A percentile compares a stretch with the other conserved stretches of the same genome.
These are phyloP conservation scores for Acanthochlamys bracteata DNA, from an alignment of 106 monocot genomes.

Conservation along the genomic window DNA sequence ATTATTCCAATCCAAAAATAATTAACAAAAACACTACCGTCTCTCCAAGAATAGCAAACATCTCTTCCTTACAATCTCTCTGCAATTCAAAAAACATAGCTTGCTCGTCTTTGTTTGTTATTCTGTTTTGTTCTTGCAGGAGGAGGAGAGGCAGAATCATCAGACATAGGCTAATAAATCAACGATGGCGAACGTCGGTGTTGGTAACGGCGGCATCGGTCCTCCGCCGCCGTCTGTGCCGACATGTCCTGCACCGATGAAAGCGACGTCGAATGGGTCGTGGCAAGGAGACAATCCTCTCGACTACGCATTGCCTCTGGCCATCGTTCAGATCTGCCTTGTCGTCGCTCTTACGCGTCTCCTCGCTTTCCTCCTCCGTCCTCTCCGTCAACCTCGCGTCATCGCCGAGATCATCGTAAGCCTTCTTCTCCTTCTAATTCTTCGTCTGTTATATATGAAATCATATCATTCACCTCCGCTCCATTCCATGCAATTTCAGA, in stretches of 20 bases:
- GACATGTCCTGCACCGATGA: too few species aligned
- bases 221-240: too few species aligned
- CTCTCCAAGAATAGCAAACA: too few species aligned
- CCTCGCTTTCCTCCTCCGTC: slow-evolving; percentile 41
- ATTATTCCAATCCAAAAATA: too few species aligned
- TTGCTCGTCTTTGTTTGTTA: too few species aligned
- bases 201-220: too few species aligned
- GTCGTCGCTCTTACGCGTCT: slow-evolving; percentile 37
- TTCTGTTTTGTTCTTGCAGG: too few species aligned
- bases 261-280: slow-evolving; percentile 11
- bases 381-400: slow-evolving; percentile 53
- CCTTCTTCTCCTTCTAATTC: background rate
- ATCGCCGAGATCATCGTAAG: slow-evolving; percentile 64
- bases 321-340: slow-evolving; percentile 39
- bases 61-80: too few species aligned
- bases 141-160: too few species aligned
- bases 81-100: too few species aligned
- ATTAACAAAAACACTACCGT: too few species aligned
- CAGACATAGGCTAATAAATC: too few species aligned
- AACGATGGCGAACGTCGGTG: background rate
- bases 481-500: background rate
- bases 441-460: background rate
- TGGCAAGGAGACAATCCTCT: slow-evolving; percentile 47
- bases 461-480: background rate
- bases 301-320: slow-evolving; percentile 32